Percentiles rank a stretch among this genome's conserved stretches.
Conservation (phyloP, 768 basidiomycete genomes). For the Tremella fuciformis region DNA sequence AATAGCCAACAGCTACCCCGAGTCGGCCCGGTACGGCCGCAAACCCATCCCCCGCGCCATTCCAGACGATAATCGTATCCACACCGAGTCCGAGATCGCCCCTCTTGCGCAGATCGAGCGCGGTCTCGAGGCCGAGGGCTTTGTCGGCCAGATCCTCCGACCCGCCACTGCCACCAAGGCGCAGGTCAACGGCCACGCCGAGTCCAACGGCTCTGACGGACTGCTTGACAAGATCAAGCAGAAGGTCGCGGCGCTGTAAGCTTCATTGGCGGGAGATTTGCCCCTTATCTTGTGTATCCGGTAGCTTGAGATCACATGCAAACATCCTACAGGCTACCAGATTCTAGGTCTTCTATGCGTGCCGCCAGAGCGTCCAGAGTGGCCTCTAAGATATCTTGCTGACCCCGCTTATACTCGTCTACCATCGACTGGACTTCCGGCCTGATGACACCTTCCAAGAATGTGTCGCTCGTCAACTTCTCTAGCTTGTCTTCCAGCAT, state of each 20-base stretch:
- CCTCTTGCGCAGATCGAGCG: slow-evolving; percentile 19
- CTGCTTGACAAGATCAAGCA: slow-evolving; percentile 11
- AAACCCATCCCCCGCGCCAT: slow-evolving; percentile 27
- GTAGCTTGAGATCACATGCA: not conserved
- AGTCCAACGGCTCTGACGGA: slow-evolving; percentile 14
- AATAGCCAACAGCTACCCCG: slow-evolving; percentile 20
- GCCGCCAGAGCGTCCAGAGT: slow-evolving; percentile 34
- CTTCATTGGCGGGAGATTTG: not conserved
- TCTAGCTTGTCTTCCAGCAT: slow-evolving; percentile 59
- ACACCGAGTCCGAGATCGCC: slow-evolving; percentile 1
- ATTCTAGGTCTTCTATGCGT: slow-evolving; percentile 38
- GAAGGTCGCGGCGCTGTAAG: slow-evolving; percentile 40
- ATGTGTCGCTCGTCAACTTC: slow-evolving; percentile 19
- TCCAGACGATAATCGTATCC: slow-evolving; percentile 8
- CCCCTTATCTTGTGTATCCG: not conserved
- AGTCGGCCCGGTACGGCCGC: slow-evolving; percentile 13
- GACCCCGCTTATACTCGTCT: slow-evolving; percentile 27
- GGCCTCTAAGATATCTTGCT: slow-evolving; percentile 37
- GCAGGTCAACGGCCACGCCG: not conserved
- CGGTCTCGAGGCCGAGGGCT: slow-evolving; percentile 24
- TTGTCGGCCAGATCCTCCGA: slow-evolving; percentile 11
- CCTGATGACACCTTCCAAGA: slow-evolving; percentile 51
- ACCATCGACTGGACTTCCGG: slow-evolving; percentile 66
- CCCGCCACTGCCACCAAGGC: no score
- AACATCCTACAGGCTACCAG: no score